Evolutionary conservation across 2,329 filamentous ascomycete species (phyloP).

Genomic region (Daldinia sp.): DNA sequence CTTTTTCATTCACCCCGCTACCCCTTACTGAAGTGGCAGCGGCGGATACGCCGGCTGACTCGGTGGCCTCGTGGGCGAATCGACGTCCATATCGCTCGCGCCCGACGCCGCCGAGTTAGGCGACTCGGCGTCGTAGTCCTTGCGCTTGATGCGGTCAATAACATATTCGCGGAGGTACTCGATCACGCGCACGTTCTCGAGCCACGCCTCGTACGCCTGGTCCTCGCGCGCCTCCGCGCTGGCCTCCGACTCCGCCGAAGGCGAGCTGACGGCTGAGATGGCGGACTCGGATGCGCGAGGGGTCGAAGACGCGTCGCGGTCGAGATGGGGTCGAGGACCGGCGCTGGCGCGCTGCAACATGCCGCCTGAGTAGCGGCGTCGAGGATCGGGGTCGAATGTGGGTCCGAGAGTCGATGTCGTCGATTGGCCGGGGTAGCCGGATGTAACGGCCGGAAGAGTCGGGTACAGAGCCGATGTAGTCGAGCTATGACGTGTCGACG

Average conservation of each 20-base stretch:
- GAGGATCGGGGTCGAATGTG: slow-evolving; percentile 72
- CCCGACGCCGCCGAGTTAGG: slow-evolving; percentile 44
- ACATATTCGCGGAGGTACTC: slow-evolving; percentile 72
- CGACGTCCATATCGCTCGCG: slow-evolving; percentile 51
- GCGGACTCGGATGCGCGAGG: slow-evolving; percentile 60
- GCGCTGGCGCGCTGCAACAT: slow-evolving; percentile 72
- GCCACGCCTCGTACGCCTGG: slow-evolving; percentile 73
- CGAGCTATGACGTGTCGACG: slow-evolving; percentile 71
- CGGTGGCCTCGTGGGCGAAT: slow-evolving; percentile 48
- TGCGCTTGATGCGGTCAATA: slow-evolving; percentile 66
- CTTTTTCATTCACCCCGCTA: too few relatives aligned
- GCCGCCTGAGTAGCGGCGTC: slow-evolving; percentile 74
- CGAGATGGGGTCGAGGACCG: slow-evolving; percentile 56
- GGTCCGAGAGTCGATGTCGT: slow-evolving; percentile 79
- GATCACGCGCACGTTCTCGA: slow-evolving; percentile 74
- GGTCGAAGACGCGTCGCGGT: slow-evolving; percentile 56
- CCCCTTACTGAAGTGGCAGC: slow-evolving; percentile 44
- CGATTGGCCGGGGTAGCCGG: slow-evolving; percentile 75
- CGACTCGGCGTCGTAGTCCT: slow-evolving; percentile 62
- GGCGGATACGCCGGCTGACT: slow-evolving; percentile 54
- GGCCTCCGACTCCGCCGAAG: slow-evolving; percentile 66
- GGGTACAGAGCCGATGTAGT: slow-evolving; percentile 77
- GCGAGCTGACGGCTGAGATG: slow-evolving; percentile 63
- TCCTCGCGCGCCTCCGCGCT: slow-evolving; percentile 66
- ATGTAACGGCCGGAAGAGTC: slow-evolving; percentile 76